Conservation (phyloP, 1,284 basidiomycete genomes). For the Irpex lacteus region DNA sequence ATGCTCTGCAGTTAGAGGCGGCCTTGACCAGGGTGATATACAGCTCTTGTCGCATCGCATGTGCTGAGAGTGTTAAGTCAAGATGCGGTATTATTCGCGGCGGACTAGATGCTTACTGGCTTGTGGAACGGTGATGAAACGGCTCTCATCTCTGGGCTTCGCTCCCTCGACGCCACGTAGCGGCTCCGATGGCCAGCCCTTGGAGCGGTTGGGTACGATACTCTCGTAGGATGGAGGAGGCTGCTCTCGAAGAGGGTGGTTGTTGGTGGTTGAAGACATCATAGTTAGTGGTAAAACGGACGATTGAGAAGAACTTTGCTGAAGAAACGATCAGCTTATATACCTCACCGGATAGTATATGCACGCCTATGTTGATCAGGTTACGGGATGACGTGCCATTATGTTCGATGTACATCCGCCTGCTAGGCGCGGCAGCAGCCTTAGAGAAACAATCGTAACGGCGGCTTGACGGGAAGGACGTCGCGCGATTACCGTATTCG, state of each 20-base stretch:
- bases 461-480: no score
- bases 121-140: not conserved
- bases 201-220: not conserved
- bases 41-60: slow-evolving; percentile 1
- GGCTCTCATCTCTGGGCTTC: not conserved
- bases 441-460: no score
- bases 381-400: no score
- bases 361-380: no score
- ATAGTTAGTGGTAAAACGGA: not conserved
- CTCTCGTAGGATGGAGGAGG: not conserved
- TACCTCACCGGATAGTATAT: no score
- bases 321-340: no score
- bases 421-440: no score
- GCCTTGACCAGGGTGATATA: not conserved
- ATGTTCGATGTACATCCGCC: no score
- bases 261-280: not conserved
- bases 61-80: not conserved
- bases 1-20: slow-evolving; percentile 2
- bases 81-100: not conserved
- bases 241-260: not conserved
- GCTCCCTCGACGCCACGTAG: not conserved
- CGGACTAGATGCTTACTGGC: not conserved
- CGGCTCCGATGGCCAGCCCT: not conserved
- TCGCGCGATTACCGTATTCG: no score
- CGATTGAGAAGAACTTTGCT: no score